Evolutionary conservation across 768 basidiomycete genomes (phyloP).

Genomic region (Russula sp.): DNA sequence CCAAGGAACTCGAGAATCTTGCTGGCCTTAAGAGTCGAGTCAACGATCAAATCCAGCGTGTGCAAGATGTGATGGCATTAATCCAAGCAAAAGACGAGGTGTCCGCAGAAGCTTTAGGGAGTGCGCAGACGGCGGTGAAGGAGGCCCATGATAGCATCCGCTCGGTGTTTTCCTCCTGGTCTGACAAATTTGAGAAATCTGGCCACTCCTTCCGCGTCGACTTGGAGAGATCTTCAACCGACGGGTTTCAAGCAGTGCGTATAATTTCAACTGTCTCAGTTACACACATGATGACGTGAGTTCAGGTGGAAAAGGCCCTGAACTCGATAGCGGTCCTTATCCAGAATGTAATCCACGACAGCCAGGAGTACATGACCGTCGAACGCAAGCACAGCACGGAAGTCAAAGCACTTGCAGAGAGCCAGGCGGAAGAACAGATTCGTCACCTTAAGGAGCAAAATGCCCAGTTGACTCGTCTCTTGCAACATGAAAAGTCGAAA

Average conservation of each 20-base stretch:
- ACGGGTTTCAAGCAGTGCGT: conserved; percentile 48
- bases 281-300: conserved; percentile 3
- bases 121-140: conserved; percentile 49
- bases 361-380: conserved; percentile 52
- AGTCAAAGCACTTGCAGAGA: conserved; percentile 48
- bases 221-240: conserved; percentile 44
- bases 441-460: conserved; percentile 69
- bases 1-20: conserved; percentile 55
- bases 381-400: conserved; percentile 53
- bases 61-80: conserved; percentile 50
- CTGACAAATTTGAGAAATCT: conserved; percentile 47
- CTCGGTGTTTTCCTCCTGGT: conserved; percentile 54
- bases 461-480: conserved; percentile 52
- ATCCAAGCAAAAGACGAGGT: conserved; percentile 56
- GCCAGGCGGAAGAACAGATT: conserved; percentile 52
- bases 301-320: conserved; percentile 55
- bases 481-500: conserved; percentile 64
- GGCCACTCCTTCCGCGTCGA: conserved; percentile 50
- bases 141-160: conserved; percentile 55
- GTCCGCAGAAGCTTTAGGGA: conserved; percentile 51
- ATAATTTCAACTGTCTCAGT: not conserved
- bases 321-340: conserved; percentile 56
- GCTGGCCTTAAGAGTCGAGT: conserved; percentile 51
- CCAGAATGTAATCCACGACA: conserved; percentile 57
- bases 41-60: conserved; percentile 53